phyloP scores from a whole-genome alignment of 176 grass and related monocot genomes.

The Oryza australiensis region DNA sequence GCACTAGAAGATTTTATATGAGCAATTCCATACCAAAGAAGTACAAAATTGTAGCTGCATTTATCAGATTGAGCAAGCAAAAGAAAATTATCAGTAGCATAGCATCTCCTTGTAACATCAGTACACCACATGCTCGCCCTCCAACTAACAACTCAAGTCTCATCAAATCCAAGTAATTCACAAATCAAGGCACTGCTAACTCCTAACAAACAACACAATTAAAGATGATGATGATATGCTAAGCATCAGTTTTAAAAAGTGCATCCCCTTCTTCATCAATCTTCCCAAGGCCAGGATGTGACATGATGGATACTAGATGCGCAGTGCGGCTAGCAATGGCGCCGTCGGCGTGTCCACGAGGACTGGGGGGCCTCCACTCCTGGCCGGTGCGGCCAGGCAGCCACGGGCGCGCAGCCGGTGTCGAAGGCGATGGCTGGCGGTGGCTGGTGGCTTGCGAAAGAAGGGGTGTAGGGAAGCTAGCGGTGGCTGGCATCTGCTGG shows the following conservation, averaged over 20 bases:
- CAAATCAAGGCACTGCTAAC: neutral
- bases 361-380: too few relatives aligned
- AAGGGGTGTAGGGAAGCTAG: too few relatives aligned
- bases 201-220: neutral
- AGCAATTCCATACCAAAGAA: neutral
- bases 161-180: neutral
- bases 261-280: too few relatives aligned
- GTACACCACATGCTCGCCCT: slow-evolving; percentile 24
- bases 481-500: too few relatives aligned
- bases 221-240: neutral
- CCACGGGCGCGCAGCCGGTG: too few relatives aligned
- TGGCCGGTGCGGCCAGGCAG: too few relatives aligned
- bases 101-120: neutral
- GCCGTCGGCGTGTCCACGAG: too few relatives aligned
- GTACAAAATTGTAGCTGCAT: neutral
- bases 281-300: too few relatives aligned
- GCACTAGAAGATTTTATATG: neutral
- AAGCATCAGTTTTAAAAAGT: slow-evolving; percentile 72
- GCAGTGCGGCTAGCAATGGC: too few relatives aligned
- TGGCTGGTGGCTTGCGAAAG: too few relatives aligned
- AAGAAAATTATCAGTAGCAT: neutral
- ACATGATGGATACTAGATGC: too few relatives aligned
- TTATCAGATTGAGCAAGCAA: neutral
- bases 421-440: too few relatives aligned
- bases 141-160: neutral